Evolutionary conservation across 1,139 yeast species (phyloP), one percentile per base, ranked within the genome.

Genomic region (Yamadazyma taylorii): DNA sequence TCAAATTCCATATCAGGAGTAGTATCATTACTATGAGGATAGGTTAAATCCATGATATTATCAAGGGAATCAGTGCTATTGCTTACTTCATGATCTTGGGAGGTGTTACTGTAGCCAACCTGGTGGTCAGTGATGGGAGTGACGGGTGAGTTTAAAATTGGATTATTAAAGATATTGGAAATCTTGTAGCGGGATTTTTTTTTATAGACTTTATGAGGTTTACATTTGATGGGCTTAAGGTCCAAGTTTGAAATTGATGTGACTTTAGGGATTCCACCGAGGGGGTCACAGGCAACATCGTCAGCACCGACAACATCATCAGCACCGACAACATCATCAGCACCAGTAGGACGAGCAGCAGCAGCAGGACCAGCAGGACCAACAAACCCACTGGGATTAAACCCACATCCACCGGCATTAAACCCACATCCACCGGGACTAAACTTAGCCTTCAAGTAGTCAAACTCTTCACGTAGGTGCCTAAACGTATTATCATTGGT

Each of bases 401-500:
- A 8, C 8, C 8, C 21, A 19, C 8, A 19, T 6, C 21, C 8
- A 19, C 21, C 21, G 21, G 21, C 21, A 19, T 19, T 6, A 8
- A 5, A 5, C 5, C 8, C 21, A 8, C 5, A 19, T 6, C 21
- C 21, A 19, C 5, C 8, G 21, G 21, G 21, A 27, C 30, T 21
- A 27, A 27, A 47, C 23, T 50, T 49, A 16, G 33, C 35, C 38
- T 47, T 57, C 12, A 76, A 45, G 40, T 62, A 69, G n/a, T 56
- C 51, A 42, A 61, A 78, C 50, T 80, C 86, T 31, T 61, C 53
- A 26, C 63, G 56, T 33, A 81, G 51, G 42, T 75, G 77, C 34
- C 72, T 76, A 43, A 75, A 65, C 1, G 80, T 72, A 60, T 74
- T 56, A 58, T 73, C 43, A 66, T 73, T 52, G 63, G 73, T 66